Percentiles rank a stretch among this genome's conserved stretches.
phyloP scores from a whole-genome alignment of 2,329 filamentous ascomycete species.

The Pyrenochaeta sp. region DNA sequence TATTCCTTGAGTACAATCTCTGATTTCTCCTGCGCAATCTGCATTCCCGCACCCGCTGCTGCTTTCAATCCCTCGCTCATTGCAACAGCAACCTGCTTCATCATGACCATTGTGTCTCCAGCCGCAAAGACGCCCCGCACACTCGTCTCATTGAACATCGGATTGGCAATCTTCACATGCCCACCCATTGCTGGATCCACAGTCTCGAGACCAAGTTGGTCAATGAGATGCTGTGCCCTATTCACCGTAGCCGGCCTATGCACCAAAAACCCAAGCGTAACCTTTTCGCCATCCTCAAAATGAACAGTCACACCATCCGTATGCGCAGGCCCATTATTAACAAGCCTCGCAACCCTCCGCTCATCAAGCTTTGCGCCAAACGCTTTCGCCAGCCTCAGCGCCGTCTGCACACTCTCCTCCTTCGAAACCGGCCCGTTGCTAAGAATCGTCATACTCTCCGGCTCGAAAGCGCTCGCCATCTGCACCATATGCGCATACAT shows the following conservation, averaged over 20 bases:
- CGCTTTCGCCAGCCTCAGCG: slow-evolving; percentile 27
- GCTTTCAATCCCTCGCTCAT: slow-evolving; percentile 43
- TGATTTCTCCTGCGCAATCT: slow-evolving; percentile 32
- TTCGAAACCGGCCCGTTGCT: slow-evolving; percentile 29
- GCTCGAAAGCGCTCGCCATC: slow-evolving; percentile 38
- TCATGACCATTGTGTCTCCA: slow-evolving; percentile 56
- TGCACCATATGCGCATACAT: slow-evolving; percentile 32
- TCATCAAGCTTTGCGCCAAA: slow-evolving; percentile 37
- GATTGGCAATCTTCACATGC: slow-evolving; percentile 52
- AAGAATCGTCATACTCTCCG: slow-evolving; percentile 35
- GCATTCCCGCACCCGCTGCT: slow-evolving; percentile 32
- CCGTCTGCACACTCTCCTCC: slow-evolving; percentile 23
- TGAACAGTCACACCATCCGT: slow-evolving; percentile 38
- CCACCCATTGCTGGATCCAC: slow-evolving; percentile 52
- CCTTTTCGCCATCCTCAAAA: slow-evolving; percentile 36
- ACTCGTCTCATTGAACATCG: slow-evolving; percentile 60
- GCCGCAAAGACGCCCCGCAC: slow-evolving; percentile 63
- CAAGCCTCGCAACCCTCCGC: slow-evolving; percentile 30
- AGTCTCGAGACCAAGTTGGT: slow-evolving; percentile 46
- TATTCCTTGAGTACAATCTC: slow-evolving; percentile 17
- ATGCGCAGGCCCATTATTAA: slow-evolving; percentile 39
- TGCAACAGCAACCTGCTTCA: slow-evolving; percentile 44
- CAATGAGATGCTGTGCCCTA: slow-evolving; percentile 38
- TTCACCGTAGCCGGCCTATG: slow-evolving; percentile 41
- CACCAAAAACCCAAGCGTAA: slow-evolving; percentile 38